phyloP scores from a whole-genome alignment of 306 rosid species.

The Oemleria cerasiformis region DNA sequence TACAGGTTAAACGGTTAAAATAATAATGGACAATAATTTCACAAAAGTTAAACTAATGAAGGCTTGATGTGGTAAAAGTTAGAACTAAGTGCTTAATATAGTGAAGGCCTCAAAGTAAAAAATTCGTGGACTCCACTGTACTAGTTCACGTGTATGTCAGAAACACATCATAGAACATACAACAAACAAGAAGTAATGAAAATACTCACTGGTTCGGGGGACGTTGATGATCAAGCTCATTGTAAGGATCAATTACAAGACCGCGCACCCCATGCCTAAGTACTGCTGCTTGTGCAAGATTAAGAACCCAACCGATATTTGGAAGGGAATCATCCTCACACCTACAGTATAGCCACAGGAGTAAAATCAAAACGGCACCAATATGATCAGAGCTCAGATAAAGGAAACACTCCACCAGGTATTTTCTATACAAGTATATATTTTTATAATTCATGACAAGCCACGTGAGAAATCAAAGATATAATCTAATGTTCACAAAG shows the following conservation, averaged over 20 bases:
- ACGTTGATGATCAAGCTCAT: slow-evolving; percentile 97
- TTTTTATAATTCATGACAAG: not conserved
- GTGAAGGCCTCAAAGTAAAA: not conserved
- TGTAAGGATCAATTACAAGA: slow-evolving; percentile 97
- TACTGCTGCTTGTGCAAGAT: slow-evolving; percentile 82
- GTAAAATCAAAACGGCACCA: slow-evolving; percentile 18
- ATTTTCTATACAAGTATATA: not conserved
- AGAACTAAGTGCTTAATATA: not conserved
- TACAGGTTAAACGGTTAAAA: not conserved
- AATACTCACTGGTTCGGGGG: slow-evolving; percentile 70
- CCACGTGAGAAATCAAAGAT: not conserved
- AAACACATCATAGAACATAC: not conserved
- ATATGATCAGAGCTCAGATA: not conserved
- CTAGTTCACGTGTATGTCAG: not conserved
- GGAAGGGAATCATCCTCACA: slow-evolving; percentile 93
- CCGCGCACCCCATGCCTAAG: slow-evolving; percentile 93
- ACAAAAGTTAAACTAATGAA: not conserved
- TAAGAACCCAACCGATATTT: slow-evolving; percentile 78
- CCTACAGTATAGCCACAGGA: slow-evolving; percentile 41
- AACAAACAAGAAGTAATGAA: slow-evolving; percentile 4
- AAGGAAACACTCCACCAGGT: slow-evolving; percentile 25
- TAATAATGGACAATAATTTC: not conserved
- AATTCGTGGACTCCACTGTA: not conserved
- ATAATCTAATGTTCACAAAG: not conserved
- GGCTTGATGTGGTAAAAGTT: no score